Conservation (phyloP, 176 grass and related monocot species). For the Ensete ventricosum region DNA sequence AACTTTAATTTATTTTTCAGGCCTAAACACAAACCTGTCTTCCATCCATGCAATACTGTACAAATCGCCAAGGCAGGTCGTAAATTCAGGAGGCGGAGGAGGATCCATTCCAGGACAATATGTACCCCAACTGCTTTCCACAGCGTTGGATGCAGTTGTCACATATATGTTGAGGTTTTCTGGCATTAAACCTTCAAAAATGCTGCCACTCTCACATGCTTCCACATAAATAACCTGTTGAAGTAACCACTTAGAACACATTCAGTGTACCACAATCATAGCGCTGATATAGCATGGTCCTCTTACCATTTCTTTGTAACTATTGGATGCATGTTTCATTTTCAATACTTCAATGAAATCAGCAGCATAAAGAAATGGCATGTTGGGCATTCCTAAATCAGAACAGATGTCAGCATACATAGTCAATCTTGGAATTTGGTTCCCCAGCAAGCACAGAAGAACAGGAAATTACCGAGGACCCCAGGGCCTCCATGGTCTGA, state of each 20-base stretch:
- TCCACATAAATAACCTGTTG: constrained; percentile 84
- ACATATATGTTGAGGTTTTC: constrained; percentile 77
- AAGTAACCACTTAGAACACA: constrained; percentile 10
- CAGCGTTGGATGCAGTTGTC: constrained; percentile 71
- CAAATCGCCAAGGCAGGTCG: constrained; percentile 74
- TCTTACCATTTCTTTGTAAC: constrained; percentile 81
- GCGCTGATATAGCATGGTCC: not conserved
- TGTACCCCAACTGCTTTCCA: constrained; percentile 76
- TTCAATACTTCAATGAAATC: constrained; percentile 74
- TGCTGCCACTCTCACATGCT: constrained; percentile 92
- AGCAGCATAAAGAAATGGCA: constrained; percentile 61
- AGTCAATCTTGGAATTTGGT: not conserved
- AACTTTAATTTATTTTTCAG: not conserved
- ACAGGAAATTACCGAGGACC: constrained; percentile 54
- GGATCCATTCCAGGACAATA: constrained; percentile 68
- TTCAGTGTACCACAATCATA: constrained; percentile 2
- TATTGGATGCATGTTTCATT: constrained; percentile 65
- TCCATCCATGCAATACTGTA: constrained; percentile 98
- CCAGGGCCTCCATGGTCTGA: constrained; percentile 91
- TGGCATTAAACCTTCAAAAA: constrained; percentile 84
- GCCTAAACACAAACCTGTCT: constrained; percentile 49
- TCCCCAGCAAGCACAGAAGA: not conserved
- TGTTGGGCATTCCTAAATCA: constrained; percentile 66
- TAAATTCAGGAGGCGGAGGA: constrained; percentile 56
- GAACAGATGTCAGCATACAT: constrained; percentile 9